A percentile compares a stretch with the other conserved stretches of the same genome.
These are phyloP conservation scores for Ascochyta fabae DNA, from an alignment of 2,329 filamentous ascomycete species.

Conservation along the genomic window DNA sequence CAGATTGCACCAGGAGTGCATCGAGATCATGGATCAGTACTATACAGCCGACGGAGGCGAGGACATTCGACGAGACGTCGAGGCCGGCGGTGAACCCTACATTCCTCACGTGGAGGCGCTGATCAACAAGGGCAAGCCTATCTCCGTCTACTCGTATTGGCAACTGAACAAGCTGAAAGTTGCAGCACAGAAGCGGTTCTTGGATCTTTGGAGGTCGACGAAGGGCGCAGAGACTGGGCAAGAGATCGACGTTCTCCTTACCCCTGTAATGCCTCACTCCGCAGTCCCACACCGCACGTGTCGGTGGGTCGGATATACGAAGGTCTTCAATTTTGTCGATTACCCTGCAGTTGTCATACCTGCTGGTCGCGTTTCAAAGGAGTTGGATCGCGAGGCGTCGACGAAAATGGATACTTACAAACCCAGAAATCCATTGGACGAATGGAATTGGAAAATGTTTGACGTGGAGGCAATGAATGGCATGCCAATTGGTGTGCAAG, in stretches of 20 bases:
- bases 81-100: conserved; percentile 62
- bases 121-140: conserved; percentile 52
- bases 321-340: conserved; percentile 68
- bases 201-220: conserved; percentile 64
- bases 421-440: conserved; percentile 59
- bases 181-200: conserved; percentile 61
- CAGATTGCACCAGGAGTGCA: conserved; percentile 60
- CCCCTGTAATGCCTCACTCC: conserved; percentile 67
- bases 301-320: conserved; percentile 64
- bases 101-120: conserved; percentile 60
- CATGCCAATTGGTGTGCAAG: conserved; percentile 47
- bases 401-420: conserved; percentile 45
- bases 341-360: conserved; percentile 66
- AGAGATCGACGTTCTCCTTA: conserved; percentile 62
- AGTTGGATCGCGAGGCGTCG: conserved; percentile 46
- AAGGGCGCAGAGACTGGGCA: conserved; percentile 54
- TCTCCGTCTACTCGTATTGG: conserved; percentile 71
- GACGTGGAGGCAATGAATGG: conserved; percentile 44
- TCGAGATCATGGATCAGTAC: conserved; percentile 66
- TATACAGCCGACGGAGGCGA: conserved; percentile 69
- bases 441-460: conserved; percentile 58
- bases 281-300: conserved; percentile 58
- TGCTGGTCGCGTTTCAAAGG: conserved; percentile 55
- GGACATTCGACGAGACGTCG: conserved; percentile 64
- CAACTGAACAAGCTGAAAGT: conserved; percentile 67